phyloP scores from a whole-genome alignment of 352 stramenopile genomes.

The Globisporangium sylvaticum region DNA sequence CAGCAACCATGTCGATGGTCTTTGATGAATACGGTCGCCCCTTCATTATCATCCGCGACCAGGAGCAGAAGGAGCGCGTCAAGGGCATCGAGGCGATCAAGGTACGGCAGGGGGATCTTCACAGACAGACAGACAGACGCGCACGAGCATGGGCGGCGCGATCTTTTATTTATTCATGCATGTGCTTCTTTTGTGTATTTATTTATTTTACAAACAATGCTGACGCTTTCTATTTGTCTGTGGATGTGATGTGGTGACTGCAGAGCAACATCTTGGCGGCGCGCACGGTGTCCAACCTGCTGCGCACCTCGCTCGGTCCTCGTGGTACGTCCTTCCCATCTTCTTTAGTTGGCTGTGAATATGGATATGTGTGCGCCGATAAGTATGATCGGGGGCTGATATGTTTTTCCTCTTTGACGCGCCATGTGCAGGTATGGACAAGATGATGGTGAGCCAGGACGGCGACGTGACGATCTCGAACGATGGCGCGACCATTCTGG shows the following conservation, averaged over 20 bases:
- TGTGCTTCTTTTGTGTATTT: background rate
- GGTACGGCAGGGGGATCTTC: conserved; percentile 30
- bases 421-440: conserved; percentile 91
- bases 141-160: background rate
- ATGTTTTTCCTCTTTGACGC: background rate
- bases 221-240: background rate
- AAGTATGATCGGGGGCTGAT: background rate
- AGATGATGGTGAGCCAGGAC: conserved; percentile 99
- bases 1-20: conserved; percentile 85
- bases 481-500: conserved; percentile 99
- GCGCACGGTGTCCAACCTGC: conserved; percentile 94
- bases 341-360: background rate
- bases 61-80: conserved; percentile 97
- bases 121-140: background rate
- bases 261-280: conserved; percentile 99
- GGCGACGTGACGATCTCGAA: conserved; percentile 99
- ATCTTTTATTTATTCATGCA: conserved; percentile 1
- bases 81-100: conserved; percentile 99
- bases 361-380: background rate
- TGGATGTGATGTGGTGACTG: background rate
- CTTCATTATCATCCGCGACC: conserved; percentile 99
- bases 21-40: conserved; percentile 99
- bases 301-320: conserved; percentile 97
- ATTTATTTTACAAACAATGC: background rate
- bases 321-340: conserved; percentile 65